phyloP scores from a whole-genome alignment of 2,329 filamentous ascomycete genomes.

The Fusarium caatingaense region DNA sequence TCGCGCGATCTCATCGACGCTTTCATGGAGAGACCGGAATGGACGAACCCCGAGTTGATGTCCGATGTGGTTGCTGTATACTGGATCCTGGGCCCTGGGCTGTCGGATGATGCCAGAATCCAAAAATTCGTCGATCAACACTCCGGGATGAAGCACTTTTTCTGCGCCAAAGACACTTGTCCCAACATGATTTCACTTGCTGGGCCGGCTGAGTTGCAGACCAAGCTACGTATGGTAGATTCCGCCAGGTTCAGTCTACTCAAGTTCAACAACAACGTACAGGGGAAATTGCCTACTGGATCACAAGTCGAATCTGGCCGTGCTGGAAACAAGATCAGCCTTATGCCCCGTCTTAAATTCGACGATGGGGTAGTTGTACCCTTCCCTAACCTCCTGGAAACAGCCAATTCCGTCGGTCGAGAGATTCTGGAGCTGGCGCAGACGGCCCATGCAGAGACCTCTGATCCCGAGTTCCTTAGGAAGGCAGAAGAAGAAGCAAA shows the following conservation, averaged over 20 bases:
- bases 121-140: conserved; percentile 75
- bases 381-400: conserved; percentile 59
- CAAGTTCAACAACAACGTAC: conserved; percentile 66
- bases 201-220: conserved; percentile 72
- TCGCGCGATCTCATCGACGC: conserved; percentile 74
- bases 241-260: conserved; percentile 78
- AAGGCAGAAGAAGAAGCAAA: conserved; percentile 64
- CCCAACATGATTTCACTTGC: conserved; percentile 80
- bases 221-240: conserved; percentile 79
- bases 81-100: conserved; percentile 81
- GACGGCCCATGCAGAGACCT: conserved; percentile 56
- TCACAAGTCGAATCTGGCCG: conserved; percentile 54
- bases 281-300: conserved; percentile 38
- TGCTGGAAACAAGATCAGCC: conserved; percentile 57
- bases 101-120: conserved; percentile 72
- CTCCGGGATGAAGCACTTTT: conserved; percentile 74
- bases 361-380: conserved; percentile 60
- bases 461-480: conserved; percentile 58
- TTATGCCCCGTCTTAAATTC: conserved; percentile 61
- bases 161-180: conserved; percentile 79
- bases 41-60: conserved; percentile 73
- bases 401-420: conserved; percentile 53
- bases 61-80: conserved; percentile 74
- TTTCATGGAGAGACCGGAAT: conserved; percentile 78
- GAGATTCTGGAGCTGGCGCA: conserved; percentile 65